phyloP scores from a whole-genome alignment of 2,329 filamentous ascomycete species.

The Sordariomycetes sp. region DNA sequence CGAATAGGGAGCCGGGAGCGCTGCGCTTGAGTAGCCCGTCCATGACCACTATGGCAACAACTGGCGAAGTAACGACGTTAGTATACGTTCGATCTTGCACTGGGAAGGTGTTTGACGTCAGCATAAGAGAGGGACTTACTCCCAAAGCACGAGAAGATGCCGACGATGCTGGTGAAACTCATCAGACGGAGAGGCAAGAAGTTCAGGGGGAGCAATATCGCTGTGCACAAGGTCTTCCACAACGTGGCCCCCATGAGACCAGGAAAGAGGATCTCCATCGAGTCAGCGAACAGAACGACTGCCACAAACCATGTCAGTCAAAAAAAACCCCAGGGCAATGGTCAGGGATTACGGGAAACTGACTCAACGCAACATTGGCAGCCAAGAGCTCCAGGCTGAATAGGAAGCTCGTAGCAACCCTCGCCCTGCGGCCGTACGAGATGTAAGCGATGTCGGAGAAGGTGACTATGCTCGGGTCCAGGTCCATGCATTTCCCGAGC shows the following conservation, averaged over 20 bases:
- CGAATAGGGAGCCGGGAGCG: slow-evolving; percentile 68
- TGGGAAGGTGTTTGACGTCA: background rate
- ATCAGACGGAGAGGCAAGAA: slow-evolving; percentile 76
- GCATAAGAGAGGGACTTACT: slow-evolving; percentile 48
- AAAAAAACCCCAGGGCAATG: background rate
- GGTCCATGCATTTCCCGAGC: slow-evolving; percentile 78
- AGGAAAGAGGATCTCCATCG: slow-evolving; percentile 67
- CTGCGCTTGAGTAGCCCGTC: slow-evolving; percentile 80
- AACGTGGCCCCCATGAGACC: slow-evolving; percentile 50
- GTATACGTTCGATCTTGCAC: background rate
- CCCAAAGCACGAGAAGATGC: slow-evolving; percentile 80
- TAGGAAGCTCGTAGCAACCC: slow-evolving; percentile 71
- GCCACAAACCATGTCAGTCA: background rate
- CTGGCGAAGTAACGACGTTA: slow-evolving; percentile 27
- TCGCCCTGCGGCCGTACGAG: slow-evolving; percentile 74
- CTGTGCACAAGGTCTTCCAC: slow-evolving; percentile 80
- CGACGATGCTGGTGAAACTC: slow-evolving; percentile 83
- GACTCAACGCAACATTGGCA: slow-evolving; percentile 67
- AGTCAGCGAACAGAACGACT: slow-evolving; percentile 89
- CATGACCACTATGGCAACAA: slow-evolving; percentile 72
- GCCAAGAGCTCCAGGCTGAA: slow-evolving; percentile 83
- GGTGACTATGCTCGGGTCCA: slow-evolving; percentile 76
- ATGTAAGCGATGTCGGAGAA: slow-evolving; percentile 91
- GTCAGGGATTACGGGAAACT: background rate
- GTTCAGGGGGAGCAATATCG: slow-evolving; percentile 70